phyloP scores from a whole-genome alignment of 257 asterid genomes.

The Perilla frutescens region DNA sequence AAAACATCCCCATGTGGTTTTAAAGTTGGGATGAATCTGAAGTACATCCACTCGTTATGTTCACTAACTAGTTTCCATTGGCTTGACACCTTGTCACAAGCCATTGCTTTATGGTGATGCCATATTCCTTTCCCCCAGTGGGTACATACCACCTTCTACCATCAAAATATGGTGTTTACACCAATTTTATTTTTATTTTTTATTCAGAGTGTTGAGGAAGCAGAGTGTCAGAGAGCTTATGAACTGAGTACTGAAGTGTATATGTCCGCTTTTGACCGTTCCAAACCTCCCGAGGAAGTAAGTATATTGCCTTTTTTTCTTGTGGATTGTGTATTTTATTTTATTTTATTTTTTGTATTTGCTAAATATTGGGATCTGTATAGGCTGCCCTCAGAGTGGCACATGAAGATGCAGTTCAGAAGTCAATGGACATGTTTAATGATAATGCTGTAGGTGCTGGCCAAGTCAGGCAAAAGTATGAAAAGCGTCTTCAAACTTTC shows the following conservation, averaged over 20 bases:
- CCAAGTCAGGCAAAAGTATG: conserved; percentile 78
- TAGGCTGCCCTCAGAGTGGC: conserved; percentile 92
- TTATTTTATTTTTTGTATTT: conserved; percentile 17
- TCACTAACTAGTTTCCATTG: conserved; percentile 23
- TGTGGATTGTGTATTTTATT: conserved; percentile 7
- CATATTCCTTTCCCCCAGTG: conserved; percentile 12
- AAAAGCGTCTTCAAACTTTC: conserved; percentile 79
- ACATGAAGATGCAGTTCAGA: conserved; percentile 89
- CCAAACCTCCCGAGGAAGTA: conserved; percentile 95
- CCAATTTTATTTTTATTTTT: not conserved
- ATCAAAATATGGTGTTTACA: not conserved
- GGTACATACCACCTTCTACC: conserved; percentile 3
- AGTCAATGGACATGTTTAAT: conserved; percentile 75
- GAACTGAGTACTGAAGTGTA: conserved; percentile 78
- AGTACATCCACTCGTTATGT: not conserved
- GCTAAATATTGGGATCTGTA: conserved; percentile 42
- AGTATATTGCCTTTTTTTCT: conserved; percentile 39
- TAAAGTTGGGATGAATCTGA: conserved; percentile 15
- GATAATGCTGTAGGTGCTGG: conserved; percentile 93
- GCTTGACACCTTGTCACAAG: conserved; percentile 15
- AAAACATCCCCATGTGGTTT: not conserved
- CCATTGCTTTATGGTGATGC: conserved; percentile 7
- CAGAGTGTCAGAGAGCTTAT: conserved; percentile 95
- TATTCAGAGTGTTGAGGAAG: conserved; percentile 92
- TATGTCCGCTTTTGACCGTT: conserved; percentile 80